Evolutionary conservation across 371 early-diverging fungal species (phyloP).

Genomic region (Syncephalastrum contaminatum): DNA sequence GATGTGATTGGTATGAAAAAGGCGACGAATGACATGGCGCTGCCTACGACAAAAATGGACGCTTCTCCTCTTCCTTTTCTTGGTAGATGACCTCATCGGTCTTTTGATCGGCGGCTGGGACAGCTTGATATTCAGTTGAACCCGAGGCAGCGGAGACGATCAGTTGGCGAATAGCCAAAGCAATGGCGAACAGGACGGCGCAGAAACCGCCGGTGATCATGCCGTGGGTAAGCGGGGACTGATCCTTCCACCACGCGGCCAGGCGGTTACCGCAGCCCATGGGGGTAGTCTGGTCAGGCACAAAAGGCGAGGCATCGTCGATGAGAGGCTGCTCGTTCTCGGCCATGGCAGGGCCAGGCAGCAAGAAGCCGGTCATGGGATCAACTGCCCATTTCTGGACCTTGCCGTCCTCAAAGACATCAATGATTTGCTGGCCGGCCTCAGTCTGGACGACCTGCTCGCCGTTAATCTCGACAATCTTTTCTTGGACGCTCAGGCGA

Average conservation of each 20-base stretch:
- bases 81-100: conserved; percentile 22
- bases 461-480: conserved; percentile 71
- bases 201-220: conserved; percentile 27
- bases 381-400: conserved; percentile 49
- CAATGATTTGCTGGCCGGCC: conserved; percentile 67
- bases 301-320: no score
- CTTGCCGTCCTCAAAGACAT: conserved; percentile 57
- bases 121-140: conserved; percentile 15
- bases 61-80: conserved; percentile 37
- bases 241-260: conserved; percentile 41
- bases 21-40: background rate
- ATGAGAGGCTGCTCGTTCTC: background rate
- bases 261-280: conserved; percentile 13
- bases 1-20: background rate
- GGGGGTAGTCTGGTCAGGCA: no score
- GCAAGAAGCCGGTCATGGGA: conserved; percentile 42
- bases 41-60: conserved; percentile 27
- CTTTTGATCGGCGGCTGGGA: conserved; percentile 11
- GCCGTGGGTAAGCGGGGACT: conserved; percentile 18
- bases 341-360: conserved; percentile 24
- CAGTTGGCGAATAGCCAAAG: conserved; percentile 29
- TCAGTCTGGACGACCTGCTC: conserved; percentile 67
- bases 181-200: conserved; percentile 27
- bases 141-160: conserved; percentile 12
- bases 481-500: conserved; percentile 60